Conservation (phyloP, 768 basidiomycete species). For the Tulasnella sp. region DNA sequence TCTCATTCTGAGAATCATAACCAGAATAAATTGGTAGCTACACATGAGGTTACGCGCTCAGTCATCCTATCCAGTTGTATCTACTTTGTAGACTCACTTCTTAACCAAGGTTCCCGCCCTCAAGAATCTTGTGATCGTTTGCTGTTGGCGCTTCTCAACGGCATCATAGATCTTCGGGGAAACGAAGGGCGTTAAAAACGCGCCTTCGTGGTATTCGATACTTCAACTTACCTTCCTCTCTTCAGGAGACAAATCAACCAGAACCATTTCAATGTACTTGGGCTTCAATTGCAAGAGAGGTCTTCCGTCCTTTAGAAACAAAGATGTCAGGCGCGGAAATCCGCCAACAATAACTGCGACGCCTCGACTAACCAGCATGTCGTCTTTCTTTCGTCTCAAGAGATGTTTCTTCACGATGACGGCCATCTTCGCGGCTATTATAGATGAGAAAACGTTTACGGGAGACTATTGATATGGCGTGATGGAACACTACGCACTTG, state of each 20-base stretch:
- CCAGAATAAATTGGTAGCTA: slow-evolving; percentile 34
- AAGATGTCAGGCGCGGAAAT: not conserved
- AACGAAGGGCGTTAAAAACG: slow-evolving; percentile 26
- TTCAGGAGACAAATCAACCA: slow-evolving; percentile 30
- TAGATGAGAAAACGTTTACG: slow-evolving; percentile 31
- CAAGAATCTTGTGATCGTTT: slow-evolving; percentile 46
- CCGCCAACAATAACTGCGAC: not conserved
- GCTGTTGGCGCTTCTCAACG: slow-evolving; percentile 28
- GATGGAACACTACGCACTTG: not conserved
- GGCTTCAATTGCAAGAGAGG: slow-evolving; percentile 56
- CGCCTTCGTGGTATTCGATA: slow-evolving; percentile 25
- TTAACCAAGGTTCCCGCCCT: slow-evolving; percentile 58
- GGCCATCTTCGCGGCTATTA: slow-evolving; percentile 9
- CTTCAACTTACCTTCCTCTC: slow-evolving; percentile 27
- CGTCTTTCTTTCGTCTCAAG: slow-evolving; percentile 66
- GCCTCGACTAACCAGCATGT: slow-evolving; percentile 33
- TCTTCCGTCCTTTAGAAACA: slow-evolving; percentile 45
- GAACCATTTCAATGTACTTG: slow-evolving; percentile 26
- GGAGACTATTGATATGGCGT: not conserved
- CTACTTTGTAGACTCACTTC: slow-evolving; percentile 45
- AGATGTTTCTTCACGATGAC: slow-evolving; percentile 53
- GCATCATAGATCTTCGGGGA: slow-evolving; percentile 28
- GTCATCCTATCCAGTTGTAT: not conserved
- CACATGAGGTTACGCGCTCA: not conserved
- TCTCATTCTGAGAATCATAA: slow-evolving; percentile 31